Conservation (phyloP, 805 yeast genomes). For the Candida nemodendra region DNA sequence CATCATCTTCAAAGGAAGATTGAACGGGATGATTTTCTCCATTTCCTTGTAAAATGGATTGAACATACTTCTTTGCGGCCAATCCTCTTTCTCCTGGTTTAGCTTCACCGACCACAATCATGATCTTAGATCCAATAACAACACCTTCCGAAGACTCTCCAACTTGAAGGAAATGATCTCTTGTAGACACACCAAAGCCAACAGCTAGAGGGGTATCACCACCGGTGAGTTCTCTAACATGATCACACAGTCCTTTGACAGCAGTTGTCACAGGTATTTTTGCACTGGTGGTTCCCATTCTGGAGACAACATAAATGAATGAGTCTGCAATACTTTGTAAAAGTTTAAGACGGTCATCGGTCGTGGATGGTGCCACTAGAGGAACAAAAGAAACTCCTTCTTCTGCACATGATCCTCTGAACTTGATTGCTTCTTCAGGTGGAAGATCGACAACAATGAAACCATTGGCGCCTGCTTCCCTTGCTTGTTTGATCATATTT, state of each 20-base stretch:
- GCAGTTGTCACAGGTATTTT: conserved; percentile 59
- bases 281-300: conserved; percentile 98
- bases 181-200: conserved; percentile 94
- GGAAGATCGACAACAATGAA: conserved; percentile 94
- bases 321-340: conserved; percentile 89
- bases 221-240: conserved; percentile 74
- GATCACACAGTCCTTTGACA: conserved; percentile 63
- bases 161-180: conserved; percentile 82
- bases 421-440: conserved; percentile 93
- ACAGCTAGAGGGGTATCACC: conserved; percentile 83
- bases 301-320: conserved; percentile 91
- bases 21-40: conserved; percentile 32
- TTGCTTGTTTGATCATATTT: conserved; percentile 72
- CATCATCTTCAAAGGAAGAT: conserved; percentile 20
- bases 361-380: conserved; percentile 93
- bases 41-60: conserved; percentile 64
- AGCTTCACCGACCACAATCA: conserved; percentile 67
- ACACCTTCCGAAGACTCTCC: conserved; percentile 90
- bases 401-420: conserved; percentile 68
- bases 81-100: conserved; percentile 58
- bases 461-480: conserved; percentile 90
- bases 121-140: conserved; percentile 88
- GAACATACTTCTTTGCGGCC: conserved; percentile 65
- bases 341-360: conserved; percentile 79
- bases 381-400: conserved; percentile 85